Evolutionary conservation across 495 filamentous ascomycete species (phyloP).

Genomic region (Trichoderma virens): DNA sequence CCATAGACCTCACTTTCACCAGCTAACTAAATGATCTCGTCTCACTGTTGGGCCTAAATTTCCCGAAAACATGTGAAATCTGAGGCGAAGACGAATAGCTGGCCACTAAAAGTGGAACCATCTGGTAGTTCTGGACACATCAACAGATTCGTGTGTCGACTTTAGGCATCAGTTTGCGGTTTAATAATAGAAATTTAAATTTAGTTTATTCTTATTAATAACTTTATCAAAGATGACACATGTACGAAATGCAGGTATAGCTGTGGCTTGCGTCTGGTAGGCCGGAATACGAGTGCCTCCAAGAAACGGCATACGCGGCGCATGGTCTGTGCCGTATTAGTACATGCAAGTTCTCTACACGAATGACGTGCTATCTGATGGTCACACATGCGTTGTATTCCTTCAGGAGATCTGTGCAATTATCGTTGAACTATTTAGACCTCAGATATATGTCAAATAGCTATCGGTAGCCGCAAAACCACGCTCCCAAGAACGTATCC

Average conservation of each 20-base stretch:
- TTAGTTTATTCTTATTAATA: not conserved
- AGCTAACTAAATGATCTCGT: too few species aligned
- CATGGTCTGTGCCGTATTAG: not conserved
- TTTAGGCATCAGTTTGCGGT: not conserved
- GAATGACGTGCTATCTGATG: too few species aligned
- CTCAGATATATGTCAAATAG: too few species aligned
- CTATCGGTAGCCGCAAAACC: too few species aligned
- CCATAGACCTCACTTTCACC: not conserved
- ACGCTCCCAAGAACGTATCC: not conserved
- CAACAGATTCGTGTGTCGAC: not conserved
- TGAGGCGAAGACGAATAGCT: not conserved
- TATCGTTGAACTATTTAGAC: not conserved
- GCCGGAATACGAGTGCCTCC: not conserved
- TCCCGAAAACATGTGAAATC: not conserved
- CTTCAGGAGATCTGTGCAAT: too few species aligned
- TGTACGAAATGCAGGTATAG: not conserved
- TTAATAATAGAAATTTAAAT: not conserved
- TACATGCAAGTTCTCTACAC: too few species aligned
- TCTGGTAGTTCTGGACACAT: not conserved
- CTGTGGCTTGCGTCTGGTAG: not conserved
- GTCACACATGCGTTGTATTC: too few species aligned
- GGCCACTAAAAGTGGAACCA: not conserved
- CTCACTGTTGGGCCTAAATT: not conserved
- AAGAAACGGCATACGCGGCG: not conserved
- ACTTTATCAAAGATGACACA: not conserved